Evolutionary conservation across 345 rosid genomes (phyloP), one percentile per base, ranked within the genome.

Genomic region (Linum trigynum): DNA sequence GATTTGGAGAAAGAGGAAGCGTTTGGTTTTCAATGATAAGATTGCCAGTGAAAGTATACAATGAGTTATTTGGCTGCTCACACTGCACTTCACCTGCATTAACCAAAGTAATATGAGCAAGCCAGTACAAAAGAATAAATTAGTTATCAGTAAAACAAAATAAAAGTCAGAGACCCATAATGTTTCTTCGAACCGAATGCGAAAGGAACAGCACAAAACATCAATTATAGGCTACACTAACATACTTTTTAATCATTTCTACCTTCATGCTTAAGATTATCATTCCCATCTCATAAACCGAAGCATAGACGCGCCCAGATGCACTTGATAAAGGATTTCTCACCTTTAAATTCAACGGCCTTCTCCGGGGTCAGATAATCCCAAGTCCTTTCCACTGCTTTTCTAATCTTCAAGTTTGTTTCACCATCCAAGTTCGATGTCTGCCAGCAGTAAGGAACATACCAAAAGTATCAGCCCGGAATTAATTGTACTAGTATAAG

Each of bases 401-500:
- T 95, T 78, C 99, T 82, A 64, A 95, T 95, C 84, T 95, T 95
- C 74, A 95, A 81, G 82, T 95, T 95, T 68, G 99, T 95, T 85
- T 95, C 99, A 36, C 99, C 99, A 62, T 95, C 99, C 74, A 95
- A 86, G 74, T 95, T 95, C 76, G 99, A 90, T 67, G 99, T 91
- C 99, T 95, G 76, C 74, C 69, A 40, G 17, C 80, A 74, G 67
- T 23, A 77, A 69, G 50, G 55, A 23, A 72, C 67, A 71, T 48
- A 23, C 39, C 16, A 48, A 60, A n/a, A 66, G 7, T 35, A 50
- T 60, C 39, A 57, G 7, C 5, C 6, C 7, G 11, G 17, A 55
- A 66, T 12, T 11, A 16, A 35, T 32, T 5, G 61, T 56, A 64
- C 61, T 40, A 38, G 72, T 41, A 55, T 58, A 16, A 42, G 58